These are phyloP conservation scores for Epichloe amarillans DNA, from an alignment of 2,329 filamentous ascomycete species.

Conservation along the genomic window DNA sequence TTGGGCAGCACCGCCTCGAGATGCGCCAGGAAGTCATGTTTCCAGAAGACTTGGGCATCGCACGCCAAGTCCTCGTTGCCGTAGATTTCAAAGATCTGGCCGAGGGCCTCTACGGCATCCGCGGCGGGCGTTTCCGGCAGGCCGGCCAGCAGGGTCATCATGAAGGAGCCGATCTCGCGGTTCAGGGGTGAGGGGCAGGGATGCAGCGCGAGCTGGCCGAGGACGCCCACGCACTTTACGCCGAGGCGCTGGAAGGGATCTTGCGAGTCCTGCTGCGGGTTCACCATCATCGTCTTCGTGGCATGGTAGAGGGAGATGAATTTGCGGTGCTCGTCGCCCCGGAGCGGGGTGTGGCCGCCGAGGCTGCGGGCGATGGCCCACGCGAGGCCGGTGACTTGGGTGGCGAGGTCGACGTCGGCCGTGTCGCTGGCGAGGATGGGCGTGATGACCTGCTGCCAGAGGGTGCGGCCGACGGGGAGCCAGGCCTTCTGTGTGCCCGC, in stretches of 20 bases:
- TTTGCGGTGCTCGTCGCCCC: constrained; percentile 42
- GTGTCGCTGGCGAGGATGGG: constrained; percentile 47
- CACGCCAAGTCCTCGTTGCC: constrained; percentile 44
- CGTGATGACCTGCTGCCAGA: constrained; percentile 45
- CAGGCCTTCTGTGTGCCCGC: constrained; percentile 38
- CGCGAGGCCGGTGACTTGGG: constrained; percentile 48
- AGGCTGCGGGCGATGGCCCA: constrained; percentile 50
- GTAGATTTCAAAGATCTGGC: constrained; percentile 57
- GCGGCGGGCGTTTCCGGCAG: constrained; percentile 41
- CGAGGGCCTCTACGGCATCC: constrained; percentile 49
- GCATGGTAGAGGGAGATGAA: constrained; percentile 55
- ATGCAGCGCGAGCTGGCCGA: constrained; percentile 47
- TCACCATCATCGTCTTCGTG: constrained; percentile 23
- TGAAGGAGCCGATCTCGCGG: constrained; percentile 49
- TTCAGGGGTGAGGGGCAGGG: constrained; percentile 41
- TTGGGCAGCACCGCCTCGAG: constrained; percentile 42
- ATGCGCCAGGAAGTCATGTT: constrained; percentile 43
- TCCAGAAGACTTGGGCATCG: constrained; percentile 52
- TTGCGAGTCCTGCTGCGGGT: constrained; percentile 15
- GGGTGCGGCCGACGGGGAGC: constrained; percentile 36
- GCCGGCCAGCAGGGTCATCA: constrained; percentile 39
- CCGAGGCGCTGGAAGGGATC: constrained; percentile 50
- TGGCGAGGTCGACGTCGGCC: constrained; percentile 47
- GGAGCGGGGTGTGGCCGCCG: constrained; percentile 32
- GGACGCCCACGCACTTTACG: constrained; percentile 53